These are phyloP conservation scores for Acanthamoeba lenticulata DNA, from an alignment of 208 protist genomes.

Conservation along the genomic window DNA sequence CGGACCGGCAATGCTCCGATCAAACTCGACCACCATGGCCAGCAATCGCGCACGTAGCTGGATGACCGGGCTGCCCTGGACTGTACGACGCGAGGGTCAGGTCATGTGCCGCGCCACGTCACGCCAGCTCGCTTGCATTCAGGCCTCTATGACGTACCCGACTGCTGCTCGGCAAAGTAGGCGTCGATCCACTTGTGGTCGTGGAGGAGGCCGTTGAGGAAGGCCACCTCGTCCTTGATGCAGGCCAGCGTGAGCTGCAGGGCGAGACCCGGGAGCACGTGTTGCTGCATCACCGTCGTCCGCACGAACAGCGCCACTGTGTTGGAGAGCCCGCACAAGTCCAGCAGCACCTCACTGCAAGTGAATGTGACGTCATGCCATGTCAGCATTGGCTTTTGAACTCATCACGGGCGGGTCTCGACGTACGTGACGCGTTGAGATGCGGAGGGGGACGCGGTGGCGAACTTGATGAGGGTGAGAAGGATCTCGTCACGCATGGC, in stretches of 20 bases:
- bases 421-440: background rate
- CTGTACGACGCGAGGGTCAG: background rate
- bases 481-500: background rate
- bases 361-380: background rate
- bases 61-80: background rate
- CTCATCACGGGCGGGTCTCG: background rate
- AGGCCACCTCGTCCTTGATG: constrained; percentile 40
- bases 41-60: background rate
- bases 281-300: background rate
- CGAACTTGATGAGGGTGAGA: background rate
- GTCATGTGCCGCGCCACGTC: no score
- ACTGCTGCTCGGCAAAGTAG: background rate
- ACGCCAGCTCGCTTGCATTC: background rate
- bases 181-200: constrained; percentile 24
- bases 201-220: background rate
- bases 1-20: background rate
- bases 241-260: background rate
- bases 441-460: no score
- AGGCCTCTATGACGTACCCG: background rate
- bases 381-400: background rate
- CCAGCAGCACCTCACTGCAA: constrained; percentile 11
- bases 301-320: background rate
- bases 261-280: background rate
- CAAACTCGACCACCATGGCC: background rate
- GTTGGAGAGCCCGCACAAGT: background rate